Evolutionary conservation across 768 basidiomycete genomes (phyloP), one percentile per base, ranked within the genome.

Genomic region (Artomyces pyxidatus): DNA sequence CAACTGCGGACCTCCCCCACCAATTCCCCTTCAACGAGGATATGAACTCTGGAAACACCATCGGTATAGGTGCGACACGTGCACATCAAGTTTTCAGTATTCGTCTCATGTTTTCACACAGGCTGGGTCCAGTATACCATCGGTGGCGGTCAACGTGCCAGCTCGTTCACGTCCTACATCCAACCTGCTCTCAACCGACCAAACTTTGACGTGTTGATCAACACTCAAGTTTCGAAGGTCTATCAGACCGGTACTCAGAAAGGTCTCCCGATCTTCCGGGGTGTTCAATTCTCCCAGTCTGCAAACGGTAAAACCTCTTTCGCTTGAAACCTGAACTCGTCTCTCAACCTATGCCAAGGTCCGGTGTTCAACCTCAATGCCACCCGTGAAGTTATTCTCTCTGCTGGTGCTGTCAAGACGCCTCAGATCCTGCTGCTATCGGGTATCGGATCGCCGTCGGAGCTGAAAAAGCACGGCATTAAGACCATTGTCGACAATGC

Each of bases 21-120:
- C 65, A 68, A 38, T 75, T 69, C 49, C 62, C 68, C 2, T 74
- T 62, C 52, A 71, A 71, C 50, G 28, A 60, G 12, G 76, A 76
- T 54, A 62, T 63, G 48, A 74, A 75, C 51, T 65, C 67, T 21
- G 75, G 76, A 10, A 60, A 57, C 10, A 65, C 66, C 0, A 46
- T 73, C 6, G 75, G 75, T 4, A 45, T 73, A 32, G 67, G 74
- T 72, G 28, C n/a, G n/a, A n/a, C n/a, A n/a, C n/a, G n/a, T 44
- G 66, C 58, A 11, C 5, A 4, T 7, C 14, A 12, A 14, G 29
- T 6, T 6, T 16, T 22, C 16, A 4, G 4, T 11, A 25, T 25
- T 32, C 10, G 12, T 11, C 17, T 0, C 64, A 16, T 23, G 11
- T 19, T 21, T 7, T 3, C 6, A 21, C 22, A 16, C 17, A 51